phyloP scores from a whole-genome alignment of 257 asterid genomes.

The Buddleja alternifolia region DNA sequence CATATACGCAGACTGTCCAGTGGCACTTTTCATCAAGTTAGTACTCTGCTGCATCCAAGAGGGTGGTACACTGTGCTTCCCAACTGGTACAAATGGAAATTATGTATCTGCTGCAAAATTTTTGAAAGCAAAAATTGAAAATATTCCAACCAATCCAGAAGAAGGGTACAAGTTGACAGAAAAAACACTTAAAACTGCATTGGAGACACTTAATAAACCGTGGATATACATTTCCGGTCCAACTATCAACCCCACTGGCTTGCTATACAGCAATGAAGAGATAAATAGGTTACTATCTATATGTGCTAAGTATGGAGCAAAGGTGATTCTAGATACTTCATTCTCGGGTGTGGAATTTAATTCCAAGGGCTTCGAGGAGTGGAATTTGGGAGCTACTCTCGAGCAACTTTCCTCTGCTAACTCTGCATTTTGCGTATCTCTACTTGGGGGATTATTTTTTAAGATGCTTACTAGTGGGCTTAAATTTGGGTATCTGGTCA shows the following conservation, averaged over 20 bases:
- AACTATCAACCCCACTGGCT: conserved; percentile 82
- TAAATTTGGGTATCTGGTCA: conserved; percentile 71
- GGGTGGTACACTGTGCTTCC: conserved; percentile 93
- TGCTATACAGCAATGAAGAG: conserved; percentile 81
- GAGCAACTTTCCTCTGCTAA: conserved; percentile 57
- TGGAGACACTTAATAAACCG: conserved; percentile 60
- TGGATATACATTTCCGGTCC: conserved; percentile 97
- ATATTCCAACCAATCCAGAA: conserved; percentile 53
- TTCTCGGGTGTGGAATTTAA: conserved; percentile 81
- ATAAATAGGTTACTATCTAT: conserved; percentile 53
- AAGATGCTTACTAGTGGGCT: conserved; percentile 93
- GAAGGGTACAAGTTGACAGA: conserved; percentile 76
- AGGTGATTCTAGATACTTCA: conserved; percentile 84
- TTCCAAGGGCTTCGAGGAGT: conserved; percentile 54
- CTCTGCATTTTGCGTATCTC: conserved; percentile 56
- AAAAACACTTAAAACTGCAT: conserved; percentile 51
- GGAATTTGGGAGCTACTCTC: conserved; percentile 72
- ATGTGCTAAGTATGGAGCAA: conserved; percentile 80
- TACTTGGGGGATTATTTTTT: conserved; percentile 84
- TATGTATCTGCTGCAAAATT: conserved; percentile 80
- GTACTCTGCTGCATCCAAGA: conserved; percentile 85
- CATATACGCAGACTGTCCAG: conserved; percentile 72
- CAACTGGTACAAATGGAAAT: conserved; percentile 87
- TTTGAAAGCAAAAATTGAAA: conserved; percentile 63
- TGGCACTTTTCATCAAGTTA: conserved; percentile 78